Conservation (phyloP, 2,329 filamentous ascomycete species). For the Xylariaceae sp. region DNA sequence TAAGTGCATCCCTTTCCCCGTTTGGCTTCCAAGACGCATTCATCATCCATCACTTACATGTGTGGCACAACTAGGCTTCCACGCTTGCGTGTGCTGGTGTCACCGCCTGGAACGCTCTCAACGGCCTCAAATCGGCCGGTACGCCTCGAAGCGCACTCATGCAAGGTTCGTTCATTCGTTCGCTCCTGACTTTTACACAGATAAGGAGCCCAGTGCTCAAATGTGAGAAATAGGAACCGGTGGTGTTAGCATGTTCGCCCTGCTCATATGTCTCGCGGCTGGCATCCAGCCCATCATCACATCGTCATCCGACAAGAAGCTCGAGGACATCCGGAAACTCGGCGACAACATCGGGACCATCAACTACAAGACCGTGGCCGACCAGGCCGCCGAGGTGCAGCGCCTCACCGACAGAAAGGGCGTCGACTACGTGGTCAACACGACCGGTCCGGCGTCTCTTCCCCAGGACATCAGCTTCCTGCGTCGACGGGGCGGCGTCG, state of each 20-base stretch:
- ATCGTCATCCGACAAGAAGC: conserved; percentile 27
- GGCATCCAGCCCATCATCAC: conserved; percentile 26
- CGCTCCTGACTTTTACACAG: background rate
- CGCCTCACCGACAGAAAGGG: conserved; percentile 22
- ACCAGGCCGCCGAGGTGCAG: conserved; percentile 16
- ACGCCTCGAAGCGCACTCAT: background rate
- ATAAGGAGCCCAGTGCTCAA: background rate
- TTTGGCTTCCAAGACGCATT: too few relatives aligned
- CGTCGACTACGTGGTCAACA: conserved; percentile 27
- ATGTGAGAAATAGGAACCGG: conserved; percentile 19
- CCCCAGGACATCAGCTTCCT: background rate
- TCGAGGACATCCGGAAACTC: conserved; percentile 19
- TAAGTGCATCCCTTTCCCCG: background rate
- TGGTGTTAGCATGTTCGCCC: conserved; percentile 26
- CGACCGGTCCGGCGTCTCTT: conserved; percentile 3
- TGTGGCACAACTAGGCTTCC: background rate
- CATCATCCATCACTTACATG: too few relatives aligned
- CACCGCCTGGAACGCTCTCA: background rate
- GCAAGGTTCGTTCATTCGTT: background rate
- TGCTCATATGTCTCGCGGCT: conserved; percentile 21
- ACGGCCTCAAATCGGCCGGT: background rate
- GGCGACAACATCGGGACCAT: conserved; percentile 15
- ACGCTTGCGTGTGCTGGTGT: background rate
- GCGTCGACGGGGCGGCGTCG: background rate
- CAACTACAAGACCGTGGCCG: conserved; percentile 23